Evolutionary conservation across 176 grass and related monocot genomes (phyloP).

Genomic region (Carex parvula): DNA sequence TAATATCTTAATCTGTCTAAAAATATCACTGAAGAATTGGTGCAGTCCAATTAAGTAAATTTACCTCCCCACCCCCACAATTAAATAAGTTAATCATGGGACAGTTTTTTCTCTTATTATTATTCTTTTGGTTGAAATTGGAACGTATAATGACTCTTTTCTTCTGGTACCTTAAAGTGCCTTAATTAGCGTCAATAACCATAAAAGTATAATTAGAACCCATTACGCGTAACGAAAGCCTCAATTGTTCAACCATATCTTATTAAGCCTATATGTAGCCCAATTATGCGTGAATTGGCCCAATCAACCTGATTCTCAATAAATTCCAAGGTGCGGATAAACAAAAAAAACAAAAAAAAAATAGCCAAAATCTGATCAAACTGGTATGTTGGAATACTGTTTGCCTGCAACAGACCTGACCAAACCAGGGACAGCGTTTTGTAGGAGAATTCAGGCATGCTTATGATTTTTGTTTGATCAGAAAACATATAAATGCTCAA

Average conservation of each 20-base stretch:
- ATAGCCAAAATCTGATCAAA: background rate
- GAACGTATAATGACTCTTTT: background rate
- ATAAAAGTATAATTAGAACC: background rate
- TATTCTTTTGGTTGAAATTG: background rate
- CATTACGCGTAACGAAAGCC: background rate
- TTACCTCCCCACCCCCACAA: background rate
- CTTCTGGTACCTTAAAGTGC: background rate
- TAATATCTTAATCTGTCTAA: background rate
- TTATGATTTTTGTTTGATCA: background rate
- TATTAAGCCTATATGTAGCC: background rate
- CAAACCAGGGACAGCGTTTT: background rate
- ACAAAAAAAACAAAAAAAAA: background rate
- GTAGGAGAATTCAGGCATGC: background rate
- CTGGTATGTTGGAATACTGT: background rate
- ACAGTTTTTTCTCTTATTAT: background rate
- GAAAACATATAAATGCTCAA: slow-evolving; percentile 3
- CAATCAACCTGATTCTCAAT: background rate
- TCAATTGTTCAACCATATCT: background rate
- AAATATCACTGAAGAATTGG: background rate
- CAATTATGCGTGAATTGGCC: background rate
- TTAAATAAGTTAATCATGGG: background rate
- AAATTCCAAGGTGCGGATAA: background rate
- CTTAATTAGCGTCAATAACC: background rate
- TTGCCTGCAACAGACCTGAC: background rate
- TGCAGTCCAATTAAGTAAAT: background rate